phyloP scores from a whole-genome alignment of 129 eudicot species.

The Ambrosia trifida region DNA sequence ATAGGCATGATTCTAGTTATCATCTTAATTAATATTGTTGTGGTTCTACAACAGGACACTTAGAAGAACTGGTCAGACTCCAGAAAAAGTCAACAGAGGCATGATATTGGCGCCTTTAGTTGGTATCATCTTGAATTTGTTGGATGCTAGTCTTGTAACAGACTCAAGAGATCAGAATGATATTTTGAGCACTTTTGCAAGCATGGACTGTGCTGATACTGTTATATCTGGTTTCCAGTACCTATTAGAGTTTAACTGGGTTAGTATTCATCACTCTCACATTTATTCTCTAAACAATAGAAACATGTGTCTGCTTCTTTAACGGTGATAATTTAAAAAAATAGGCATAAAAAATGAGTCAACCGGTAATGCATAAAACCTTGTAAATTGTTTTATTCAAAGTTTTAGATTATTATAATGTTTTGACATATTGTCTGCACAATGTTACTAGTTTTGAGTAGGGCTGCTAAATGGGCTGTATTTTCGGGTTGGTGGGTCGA shows the following conservation, averaged over 20 bases:
- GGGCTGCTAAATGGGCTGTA: too few species aligned
- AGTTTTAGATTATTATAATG: too few species aligned
- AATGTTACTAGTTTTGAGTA: not conserved
- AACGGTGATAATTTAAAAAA: not conserved
- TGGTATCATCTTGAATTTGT: conserved; percentile 80
- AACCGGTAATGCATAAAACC: too few species aligned
- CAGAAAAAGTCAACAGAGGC: conserved; percentile 87
- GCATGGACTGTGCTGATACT: conserved; percentile 89
- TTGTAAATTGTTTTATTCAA: too few species aligned
- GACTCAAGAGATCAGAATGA: conserved; percentile 55
- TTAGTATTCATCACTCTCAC: conserved; percentile 39
- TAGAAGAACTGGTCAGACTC: conserved; percentile 73
- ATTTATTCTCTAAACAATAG: conserved; percentile 31
- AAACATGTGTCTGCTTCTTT: not conserved
- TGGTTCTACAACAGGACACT: conserved; percentile 60
- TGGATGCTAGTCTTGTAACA: conserved; percentile 62
- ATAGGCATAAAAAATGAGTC: not conserved
- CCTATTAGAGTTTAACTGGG: conserved; percentile 81
- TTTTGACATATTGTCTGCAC: not conserved
- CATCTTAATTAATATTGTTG: conserved; percentile 70
- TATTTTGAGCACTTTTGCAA: conserved; percentile 70
- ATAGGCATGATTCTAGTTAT: conserved; percentile 84
- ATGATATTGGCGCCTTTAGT: conserved; percentile 94
- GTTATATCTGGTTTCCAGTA: conserved; percentile 74
- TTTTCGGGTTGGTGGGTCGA: too few species aligned